Evolutionary conservation across 805 yeast species (phyloP).

Genomic region (Schwanniomyces polymorphus): DNA sequence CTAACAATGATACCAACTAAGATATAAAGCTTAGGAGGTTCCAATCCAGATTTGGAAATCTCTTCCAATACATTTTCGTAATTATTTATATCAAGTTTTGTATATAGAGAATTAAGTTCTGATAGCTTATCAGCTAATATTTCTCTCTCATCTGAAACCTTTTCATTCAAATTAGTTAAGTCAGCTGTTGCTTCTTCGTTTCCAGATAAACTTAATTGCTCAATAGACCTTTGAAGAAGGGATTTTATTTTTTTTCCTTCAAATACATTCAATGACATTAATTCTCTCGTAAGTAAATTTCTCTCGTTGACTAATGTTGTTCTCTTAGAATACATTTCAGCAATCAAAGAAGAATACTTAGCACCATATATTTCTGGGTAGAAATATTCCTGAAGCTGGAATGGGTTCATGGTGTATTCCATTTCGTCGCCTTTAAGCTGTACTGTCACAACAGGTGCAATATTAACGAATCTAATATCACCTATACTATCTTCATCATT

Average conservation of each 20-base stretch:
- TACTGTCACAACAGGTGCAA: conserved; percentile 32
- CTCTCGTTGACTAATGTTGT: conserved; percentile 15
- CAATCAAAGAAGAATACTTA: conserved; percentile 16
- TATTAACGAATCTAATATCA: conserved; percentile 21
- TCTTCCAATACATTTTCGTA: conserved; percentile 16
- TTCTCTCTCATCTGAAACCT: conserved; percentile 14
- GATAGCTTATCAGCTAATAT: conserved; percentile 17
- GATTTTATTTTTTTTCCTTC: conserved; percentile 38
- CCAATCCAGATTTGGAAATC: conserved; percentile 8
- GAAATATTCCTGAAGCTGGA: conserved; percentile 27
- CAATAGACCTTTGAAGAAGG: conserved; percentile 22
- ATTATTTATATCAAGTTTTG: conserved; percentile 17
- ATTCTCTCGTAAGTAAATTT: conserved; percentile 17
- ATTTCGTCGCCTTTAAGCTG: conserved; percentile 28
- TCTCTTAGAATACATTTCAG: conserved; percentile 17
- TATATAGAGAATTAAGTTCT: conserved; percentile 12
- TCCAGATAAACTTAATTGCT: conserved; percentile 13
- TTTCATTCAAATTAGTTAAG: conserved; percentile 15
- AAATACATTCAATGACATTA: conserved; percentile 35
- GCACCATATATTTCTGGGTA: conserved; percentile 36
- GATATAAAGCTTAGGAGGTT: conserved; percentile 18
- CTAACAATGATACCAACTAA: conserved; percentile 32
- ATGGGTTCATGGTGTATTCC: conserved; percentile 14
- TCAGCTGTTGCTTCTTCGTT: conserved; percentile 15
- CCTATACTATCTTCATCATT: conserved; percentile 28